Evolutionary conservation across 1,139 yeast genomes (phyloP).

Genomic region (Hemisphaericaspora subhashii): DNA sequence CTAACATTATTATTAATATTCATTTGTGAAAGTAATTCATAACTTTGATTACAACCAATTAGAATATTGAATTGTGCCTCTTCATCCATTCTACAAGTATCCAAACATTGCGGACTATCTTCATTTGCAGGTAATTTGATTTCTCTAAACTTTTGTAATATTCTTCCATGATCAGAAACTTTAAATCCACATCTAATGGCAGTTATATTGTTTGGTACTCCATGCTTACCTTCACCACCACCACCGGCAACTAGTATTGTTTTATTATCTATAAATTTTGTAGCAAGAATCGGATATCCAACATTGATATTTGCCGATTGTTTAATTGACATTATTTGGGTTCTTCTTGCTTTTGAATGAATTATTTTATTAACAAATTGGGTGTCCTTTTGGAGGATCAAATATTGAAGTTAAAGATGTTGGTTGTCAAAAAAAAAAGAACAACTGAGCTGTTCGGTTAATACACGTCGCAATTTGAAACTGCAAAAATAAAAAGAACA

Average conservation of each 20-base stretch:
- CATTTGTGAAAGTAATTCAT: conserved; percentile 53
- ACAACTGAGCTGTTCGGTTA: too few species aligned
- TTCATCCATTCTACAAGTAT: conserved; percentile 34
- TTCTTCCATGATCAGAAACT: conserved; percentile 46
- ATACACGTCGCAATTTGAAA: too few species aligned
- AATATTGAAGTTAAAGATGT: too few species aligned
- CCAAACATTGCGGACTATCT: conserved; percentile 76
- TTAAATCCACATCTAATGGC: conserved; percentile 62
- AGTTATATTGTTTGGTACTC: conserved; percentile 84
- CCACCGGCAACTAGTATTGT: conserved; percentile 84
- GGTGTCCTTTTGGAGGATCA: too few species aligned
- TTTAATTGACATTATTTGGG: conserved; percentile 29
- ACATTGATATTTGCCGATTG: conserved; percentile 49
- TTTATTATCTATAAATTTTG: conserved; percentile 63
- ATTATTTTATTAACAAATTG: too few species aligned
- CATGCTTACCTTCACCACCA: conserved; percentile 90
- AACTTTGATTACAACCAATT: conserved; percentile 74
- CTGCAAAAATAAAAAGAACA: too few species aligned
- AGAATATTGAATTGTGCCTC: conserved; percentile 44
- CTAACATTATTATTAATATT: conserved; percentile 72
- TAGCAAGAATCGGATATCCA: conserved; percentile 82
- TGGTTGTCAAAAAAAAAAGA: too few species aligned
- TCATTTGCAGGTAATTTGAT: conserved; percentile 60
- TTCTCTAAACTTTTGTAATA: conserved; percentile 63
- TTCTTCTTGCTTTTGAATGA: neutral